Evolutionary conservation across 163 green algal species (phyloP), one percentile per base, ranked within the genome.

Genomic region (Scenedesmus sp.): DNA sequence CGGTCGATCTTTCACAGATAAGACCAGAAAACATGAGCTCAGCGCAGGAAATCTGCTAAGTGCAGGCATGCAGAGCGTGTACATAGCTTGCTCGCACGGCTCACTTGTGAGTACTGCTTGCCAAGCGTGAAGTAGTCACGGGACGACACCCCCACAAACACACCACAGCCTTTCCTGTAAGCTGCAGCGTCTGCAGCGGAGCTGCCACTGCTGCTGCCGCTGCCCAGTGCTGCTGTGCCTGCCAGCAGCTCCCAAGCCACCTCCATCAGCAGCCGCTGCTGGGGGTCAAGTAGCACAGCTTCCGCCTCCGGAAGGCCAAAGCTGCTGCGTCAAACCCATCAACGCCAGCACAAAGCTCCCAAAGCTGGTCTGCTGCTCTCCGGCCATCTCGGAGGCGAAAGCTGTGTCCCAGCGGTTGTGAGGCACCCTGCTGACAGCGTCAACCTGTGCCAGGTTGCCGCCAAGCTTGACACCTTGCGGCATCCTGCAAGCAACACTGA

Each of bases 181-280:
- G 43, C 89, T 10, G 91, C 85, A 24, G 96, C 56, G 30, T 94
- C 92, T 10, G 90, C 80, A 40, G 95, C 37, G 22, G 95, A 95
- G 18, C 95, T 93, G 79, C 96, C 95, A 83, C 26, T 70, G 87
- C 87, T n/a, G 65, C 65, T 85, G 44, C 26, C 76, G 3, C 37
- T 33, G 24, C 43, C 83, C 40, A 56, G 5, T n/a, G 89, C 82
- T 73, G 44, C 1, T 53, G 83, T 49, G 43, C 81, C 18, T 12
- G 81, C 42, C 30, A 86, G 56, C 43, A 70, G 79, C 70, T 96
- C 93, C 6, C 86, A 88, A 0, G 86, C 37, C 49, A 53, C 86
- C 90, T 97, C 94, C 46, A 99, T 90, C 81, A 99, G 89, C 84
- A 98, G 56, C 20, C 97, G 94, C 85, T 98, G 96, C 88, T 99